Conservation (phyloP, 1,139 yeast species). For the Saccharomyces hybrid region DNA sequence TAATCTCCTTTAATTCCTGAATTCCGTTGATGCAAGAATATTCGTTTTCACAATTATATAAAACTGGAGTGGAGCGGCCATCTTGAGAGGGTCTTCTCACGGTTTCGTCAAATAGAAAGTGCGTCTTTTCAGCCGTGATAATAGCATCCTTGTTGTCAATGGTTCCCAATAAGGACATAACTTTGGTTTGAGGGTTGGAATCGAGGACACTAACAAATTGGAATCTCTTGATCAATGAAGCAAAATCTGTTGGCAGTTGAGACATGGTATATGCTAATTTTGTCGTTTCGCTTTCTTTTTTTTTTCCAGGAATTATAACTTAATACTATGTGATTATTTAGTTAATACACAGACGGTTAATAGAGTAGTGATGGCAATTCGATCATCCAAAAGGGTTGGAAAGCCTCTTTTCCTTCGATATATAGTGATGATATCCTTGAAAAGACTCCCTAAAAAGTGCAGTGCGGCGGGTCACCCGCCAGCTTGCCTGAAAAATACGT, state of each 20-base stretch:
- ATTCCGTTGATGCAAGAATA: conserved; percentile 31
- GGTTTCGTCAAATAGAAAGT: conserved; percentile 37
- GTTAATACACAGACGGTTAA: background rate
- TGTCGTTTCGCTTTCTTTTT: background rate
- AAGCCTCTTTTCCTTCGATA: background rate
- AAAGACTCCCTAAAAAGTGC: background rate
- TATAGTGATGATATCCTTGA: background rate
- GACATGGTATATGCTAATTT: background rate
- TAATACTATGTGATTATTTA: background rate
- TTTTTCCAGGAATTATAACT: background rate
- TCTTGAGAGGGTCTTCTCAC: conserved; percentile 19
- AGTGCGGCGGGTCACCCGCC: background rate
- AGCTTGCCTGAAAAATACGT: background rate
- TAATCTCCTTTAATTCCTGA: conserved; percentile 39
- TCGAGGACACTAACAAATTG: conserved; percentile 38
- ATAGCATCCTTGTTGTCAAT: conserved; percentile 61
- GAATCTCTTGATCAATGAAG: conserved; percentile 32
- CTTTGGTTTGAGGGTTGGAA: conserved; percentile 59
- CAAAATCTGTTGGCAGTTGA: conserved; percentile 2
- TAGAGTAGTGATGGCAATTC: background rate
- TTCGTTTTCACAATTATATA: conserved; percentile 26
- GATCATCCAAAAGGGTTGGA: background rate
- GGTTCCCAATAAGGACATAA: conserved; percentile 55
- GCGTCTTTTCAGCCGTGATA: conserved; percentile 65
- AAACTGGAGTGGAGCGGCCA: conserved; percentile 18